Conservation (phyloP, 108 stramenopile species). For the Skeletonema menzelii region DNA sequence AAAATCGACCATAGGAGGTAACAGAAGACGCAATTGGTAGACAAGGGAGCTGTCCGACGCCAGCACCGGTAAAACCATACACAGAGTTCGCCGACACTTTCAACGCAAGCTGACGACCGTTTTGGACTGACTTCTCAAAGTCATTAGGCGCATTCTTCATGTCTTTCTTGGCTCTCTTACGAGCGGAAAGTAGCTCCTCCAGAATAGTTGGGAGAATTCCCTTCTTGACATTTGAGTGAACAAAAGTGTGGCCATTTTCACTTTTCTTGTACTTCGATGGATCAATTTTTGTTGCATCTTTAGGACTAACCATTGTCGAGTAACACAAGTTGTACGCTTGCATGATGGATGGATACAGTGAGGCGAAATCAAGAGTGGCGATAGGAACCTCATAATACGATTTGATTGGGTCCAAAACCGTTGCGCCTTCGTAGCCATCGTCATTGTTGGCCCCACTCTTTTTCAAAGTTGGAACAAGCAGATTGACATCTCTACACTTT, state of each 20-base stretch:
- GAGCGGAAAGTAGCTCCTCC: slow-evolving; percentile 81
- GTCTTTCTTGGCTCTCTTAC: slow-evolving; percentile 98
- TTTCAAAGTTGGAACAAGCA: slow-evolving; percentile 93
- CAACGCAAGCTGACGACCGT: slow-evolving; percentile 98
- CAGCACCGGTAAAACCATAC: slow-evolving; percentile 99
- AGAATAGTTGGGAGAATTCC: slow-evolving; percentile 98
- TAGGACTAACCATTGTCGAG: slow-evolving; percentile 86
- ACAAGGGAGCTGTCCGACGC: slow-evolving; percentile 98
- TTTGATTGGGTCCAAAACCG: slow-evolving; percentile 98
- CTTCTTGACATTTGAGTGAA: slow-evolving; percentile 87
- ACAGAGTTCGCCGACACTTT: slow-evolving; percentile 99
- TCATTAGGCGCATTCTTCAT: slow-evolving; percentile 98
- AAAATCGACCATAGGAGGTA: slow-evolving; percentile 94
- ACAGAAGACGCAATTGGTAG: slow-evolving; percentile 97
- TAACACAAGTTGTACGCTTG: slow-evolving; percentile 99
- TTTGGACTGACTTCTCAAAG: slow-evolving; percentile 98
- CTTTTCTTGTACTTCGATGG: slow-evolving; percentile 84
- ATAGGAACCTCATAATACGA: slow-evolving; percentile 98
- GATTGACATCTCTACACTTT: slow-evolving; percentile 87
- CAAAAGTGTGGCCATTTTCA: slow-evolving; percentile 93
- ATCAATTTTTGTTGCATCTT: slow-evolving; percentile 71
- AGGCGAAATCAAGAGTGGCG: slow-evolving; percentile 99
- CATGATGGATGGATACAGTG: slow-evolving; percentile 99
- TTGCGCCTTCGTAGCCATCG: slow-evolving; percentile 97
- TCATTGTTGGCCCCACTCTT: slow-evolving; percentile 76